Conservation (phyloP, 495 filamentous ascomycete genomes). For the Xylaria scruposa region DNA sequence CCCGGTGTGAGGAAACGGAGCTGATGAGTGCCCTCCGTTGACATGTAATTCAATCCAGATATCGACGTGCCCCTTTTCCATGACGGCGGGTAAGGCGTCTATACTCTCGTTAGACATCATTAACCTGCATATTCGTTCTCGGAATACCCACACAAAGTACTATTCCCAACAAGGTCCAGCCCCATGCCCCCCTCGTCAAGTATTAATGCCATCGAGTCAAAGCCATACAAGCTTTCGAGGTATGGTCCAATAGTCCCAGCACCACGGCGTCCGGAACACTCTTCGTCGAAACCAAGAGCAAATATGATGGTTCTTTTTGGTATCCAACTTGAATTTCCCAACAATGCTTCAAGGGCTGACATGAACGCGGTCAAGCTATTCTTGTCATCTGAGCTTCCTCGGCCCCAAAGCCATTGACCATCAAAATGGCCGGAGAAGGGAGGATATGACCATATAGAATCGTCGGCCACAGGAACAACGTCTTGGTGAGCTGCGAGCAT, state of each 20-base stretch:
- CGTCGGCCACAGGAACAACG: slow-evolving; percentile 66
- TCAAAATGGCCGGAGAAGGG: slow-evolving; percentile 68
- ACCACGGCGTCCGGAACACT: slow-evolving; percentile 64
- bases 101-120: slow-evolving; percentile 23
- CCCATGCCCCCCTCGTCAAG: slow-evolving; percentile 68
- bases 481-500: slow-evolving; percentile 72
- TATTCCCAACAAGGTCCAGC: slow-evolving; percentile 50
- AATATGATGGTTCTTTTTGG: slow-evolving; percentile 65
- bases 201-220: slow-evolving; percentile 63
- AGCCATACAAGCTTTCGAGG: slow-evolving; percentile 61
- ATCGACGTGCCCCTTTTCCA: slow-evolving; percentile 62
- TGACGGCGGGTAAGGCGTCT: slow-evolving; percentile 54
- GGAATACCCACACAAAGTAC: slow-evolving; percentile 37
- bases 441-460: slow-evolving; percentile 66
- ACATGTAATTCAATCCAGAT: slow-evolving; percentile 62
- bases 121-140: slow-evolving; percentile 34
- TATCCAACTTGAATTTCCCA: slow-evolving; percentile 57
- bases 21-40: slow-evolving; percentile 65
- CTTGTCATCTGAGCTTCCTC: slow-evolving; percentile 69
- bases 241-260: slow-evolving; percentile 58
- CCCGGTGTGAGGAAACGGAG: slow-evolving; percentile 66
- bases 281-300: slow-evolving; percentile 72
- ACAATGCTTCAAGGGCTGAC: slow-evolving; percentile 64
- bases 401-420: slow-evolving; percentile 68
- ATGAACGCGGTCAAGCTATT: slow-evolving; percentile 68